Conservation (phyloP, 345 rosid genomes). For the Dipteronia dyeriana region DNA sequence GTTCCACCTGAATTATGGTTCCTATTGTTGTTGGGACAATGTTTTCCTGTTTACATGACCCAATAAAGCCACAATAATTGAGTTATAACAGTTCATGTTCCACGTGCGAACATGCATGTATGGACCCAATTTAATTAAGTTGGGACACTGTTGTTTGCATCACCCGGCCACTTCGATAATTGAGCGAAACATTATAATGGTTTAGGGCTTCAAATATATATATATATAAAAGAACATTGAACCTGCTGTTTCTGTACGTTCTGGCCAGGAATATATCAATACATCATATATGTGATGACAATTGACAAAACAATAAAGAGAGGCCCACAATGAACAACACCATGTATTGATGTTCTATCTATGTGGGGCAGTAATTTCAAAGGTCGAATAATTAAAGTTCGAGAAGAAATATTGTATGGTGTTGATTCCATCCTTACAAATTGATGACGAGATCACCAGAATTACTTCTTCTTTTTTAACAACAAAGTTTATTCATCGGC, state of each 20-base stretch:
- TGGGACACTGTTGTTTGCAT: conserved; percentile 11
- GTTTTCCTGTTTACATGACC: not conserved
- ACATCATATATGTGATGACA: too few species aligned
- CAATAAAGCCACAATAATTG: conserved; percentile 1
- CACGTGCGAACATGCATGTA: not conserved
- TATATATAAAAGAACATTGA: not conserved
- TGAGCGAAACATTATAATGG: not conserved
- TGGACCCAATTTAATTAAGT: not conserved
- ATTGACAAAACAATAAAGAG: not conserved
- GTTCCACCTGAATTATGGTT: not conserved
- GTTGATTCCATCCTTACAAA: not conserved
- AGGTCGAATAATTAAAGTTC: not conserved
- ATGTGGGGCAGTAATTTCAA: not conserved
- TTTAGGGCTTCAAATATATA: not conserved
- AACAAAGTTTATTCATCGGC: too few species aligned
- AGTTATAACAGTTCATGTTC: not conserved
- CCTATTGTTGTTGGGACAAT: not conserved
- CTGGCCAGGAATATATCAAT: too few species aligned
- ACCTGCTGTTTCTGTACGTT: not conserved
- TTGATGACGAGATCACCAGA: too few species aligned
- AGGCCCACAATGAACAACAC: not conserved
- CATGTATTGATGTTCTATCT: not conserved
- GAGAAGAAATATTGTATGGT: not conserved
- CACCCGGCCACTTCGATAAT: not conserved
- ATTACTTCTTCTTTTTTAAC: too few species aligned